phyloP scores from a whole-genome alignment of 371 early-diverging fungal species.

The Saksenaea vasiformis region DNA sequence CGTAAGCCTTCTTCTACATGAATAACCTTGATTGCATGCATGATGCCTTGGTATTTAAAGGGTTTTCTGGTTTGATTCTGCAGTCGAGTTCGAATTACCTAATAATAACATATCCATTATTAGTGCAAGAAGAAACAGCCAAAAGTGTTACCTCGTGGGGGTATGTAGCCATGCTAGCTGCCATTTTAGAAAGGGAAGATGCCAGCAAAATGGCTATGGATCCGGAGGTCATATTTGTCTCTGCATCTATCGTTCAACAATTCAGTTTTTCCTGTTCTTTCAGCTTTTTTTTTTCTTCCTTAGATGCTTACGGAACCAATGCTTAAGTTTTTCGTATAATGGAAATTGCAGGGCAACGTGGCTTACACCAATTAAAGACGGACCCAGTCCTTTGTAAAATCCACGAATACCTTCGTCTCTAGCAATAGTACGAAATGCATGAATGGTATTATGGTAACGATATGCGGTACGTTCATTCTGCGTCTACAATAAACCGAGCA shows the following conservation, averaged over 20 bases:
- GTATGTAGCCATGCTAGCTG: constrained; percentile 86
- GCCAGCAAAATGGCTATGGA: constrained; percentile 73
- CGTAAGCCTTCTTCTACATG: constrained; percentile 74
- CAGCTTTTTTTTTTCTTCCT: constrained; percentile 7
- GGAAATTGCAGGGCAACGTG: constrained; percentile 97
- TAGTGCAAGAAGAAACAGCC: too few relatives aligned
- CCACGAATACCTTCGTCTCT: constrained; percentile 74
- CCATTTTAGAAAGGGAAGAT: constrained; percentile 84
- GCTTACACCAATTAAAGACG: constrained; percentile 86
- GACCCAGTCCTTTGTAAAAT: constrained; percentile 89
- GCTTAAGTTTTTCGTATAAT: constrained; percentile 89
- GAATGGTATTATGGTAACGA: constrained; percentile 68
- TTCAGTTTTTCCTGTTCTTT: background rate
- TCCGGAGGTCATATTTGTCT: constrained; percentile 27
- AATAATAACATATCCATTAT: too few relatives aligned
- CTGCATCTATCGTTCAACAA: constrained; percentile 12
- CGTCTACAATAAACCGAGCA: constrained; percentile 47
- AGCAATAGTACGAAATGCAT: constrained; percentile 75
- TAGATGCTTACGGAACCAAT: constrained; percentile 52
- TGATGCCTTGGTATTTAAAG: constrained; percentile 76
- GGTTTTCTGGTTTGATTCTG: constrained; percentile 81
- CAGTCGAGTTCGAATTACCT: constrained; percentile 85
- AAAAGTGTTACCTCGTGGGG: constrained; percentile 71
- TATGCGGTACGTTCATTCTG: constrained; percentile 71
- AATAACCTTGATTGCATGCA: constrained; percentile 75